Evolutionary conservation across 148 eudicot species (phyloP).

Genomic region (Persicaria maculosa): DNA sequence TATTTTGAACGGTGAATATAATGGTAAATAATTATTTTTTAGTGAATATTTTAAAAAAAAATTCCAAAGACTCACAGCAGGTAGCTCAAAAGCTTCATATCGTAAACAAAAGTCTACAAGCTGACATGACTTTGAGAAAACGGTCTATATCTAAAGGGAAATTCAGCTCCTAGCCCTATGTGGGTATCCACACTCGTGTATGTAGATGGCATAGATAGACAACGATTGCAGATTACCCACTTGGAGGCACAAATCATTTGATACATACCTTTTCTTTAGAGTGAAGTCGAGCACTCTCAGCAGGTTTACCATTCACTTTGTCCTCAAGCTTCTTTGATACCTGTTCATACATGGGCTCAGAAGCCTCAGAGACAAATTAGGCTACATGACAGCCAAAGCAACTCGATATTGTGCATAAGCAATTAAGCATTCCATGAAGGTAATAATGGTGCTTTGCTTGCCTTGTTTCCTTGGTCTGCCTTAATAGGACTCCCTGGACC

Average conservation of each 20-base stretch:
- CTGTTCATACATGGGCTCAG: slow-evolving; percentile 22
- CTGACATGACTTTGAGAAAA: neutral
- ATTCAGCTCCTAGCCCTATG: neutral
- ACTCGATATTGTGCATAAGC: neutral
- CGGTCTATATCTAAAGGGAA: neutral
- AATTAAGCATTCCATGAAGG: neutral
- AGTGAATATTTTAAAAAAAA: too few relatives aligned
- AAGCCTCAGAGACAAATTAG: neutral
- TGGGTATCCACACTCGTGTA: neutral
- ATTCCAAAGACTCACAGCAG: too few relatives aligned
- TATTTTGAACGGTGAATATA: too few relatives aligned
- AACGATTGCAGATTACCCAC: slow-evolving; percentile 20
- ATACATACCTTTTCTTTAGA: slow-evolving; percentile 32
- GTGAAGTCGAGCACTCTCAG: slow-evolving; percentile 26
- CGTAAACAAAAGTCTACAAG: neutral
- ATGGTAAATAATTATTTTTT: too few relatives aligned
- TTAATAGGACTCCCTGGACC: slow-evolving; percentile 41
- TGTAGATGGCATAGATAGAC: neutral
- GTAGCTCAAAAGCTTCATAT: neutral
- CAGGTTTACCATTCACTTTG: slow-evolving; percentile 31
- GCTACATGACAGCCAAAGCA: neutral
- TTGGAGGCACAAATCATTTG: neutral
- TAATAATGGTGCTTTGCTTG: slow-evolving; percentile 14
- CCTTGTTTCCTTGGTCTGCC: slow-evolving; percentile 52
- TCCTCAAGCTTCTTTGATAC: slow-evolving; percentile 38